Conservation (phyloP, 1,284 basidiomycete species). For the Pterulicium gracile region DNA sequence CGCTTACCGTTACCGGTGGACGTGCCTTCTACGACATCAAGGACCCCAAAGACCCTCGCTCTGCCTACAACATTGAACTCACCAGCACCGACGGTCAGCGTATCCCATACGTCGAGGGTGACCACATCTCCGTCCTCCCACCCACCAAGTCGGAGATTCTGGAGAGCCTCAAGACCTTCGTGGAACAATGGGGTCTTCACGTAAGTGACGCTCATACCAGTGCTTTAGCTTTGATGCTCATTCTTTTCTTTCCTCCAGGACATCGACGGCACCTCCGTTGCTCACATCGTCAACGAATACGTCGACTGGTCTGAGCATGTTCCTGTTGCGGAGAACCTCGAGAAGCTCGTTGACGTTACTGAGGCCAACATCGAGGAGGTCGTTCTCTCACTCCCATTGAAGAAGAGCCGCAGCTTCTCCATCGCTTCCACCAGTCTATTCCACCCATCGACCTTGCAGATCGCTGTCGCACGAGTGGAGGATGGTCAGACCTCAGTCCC, state of each 20-base stretch:
- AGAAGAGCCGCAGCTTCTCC: slow-evolving; percentile 1
- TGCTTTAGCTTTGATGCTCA: too few relatives aligned
- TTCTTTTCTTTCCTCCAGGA: background rate
- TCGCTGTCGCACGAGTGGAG: background rate
- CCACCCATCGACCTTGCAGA: background rate
- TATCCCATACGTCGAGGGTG: background rate
- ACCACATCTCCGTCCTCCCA: slow-evolving; percentile 1
- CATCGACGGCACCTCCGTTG: background rate
- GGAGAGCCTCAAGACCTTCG: background rate
- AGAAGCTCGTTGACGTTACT: background rate
- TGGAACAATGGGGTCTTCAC: background rate
- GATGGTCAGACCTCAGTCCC: slow-evolving; percentile 2
- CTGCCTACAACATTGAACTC: slow-evolving; percentile 1
- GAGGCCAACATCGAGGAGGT: background rate
- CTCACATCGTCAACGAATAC: background rate
- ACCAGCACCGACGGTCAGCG: slow-evolving; percentile 1
- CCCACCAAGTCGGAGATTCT: background rate
- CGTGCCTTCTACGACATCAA: slow-evolving; percentile 1
- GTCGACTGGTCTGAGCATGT: background rate
- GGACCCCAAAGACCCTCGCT: background rate
- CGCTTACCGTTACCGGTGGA: background rate
- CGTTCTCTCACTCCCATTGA: background rate
- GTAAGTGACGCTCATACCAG: too few relatives aligned
- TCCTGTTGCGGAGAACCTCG: background rate
- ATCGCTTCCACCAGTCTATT: background rate